Percentiles rank a stretch among this genome's conserved stretches.
Evolutionary conservation across 192 early-diverging fungal genomes (phyloP).

Genomic region (Blastocladiella britannica): DNA sequence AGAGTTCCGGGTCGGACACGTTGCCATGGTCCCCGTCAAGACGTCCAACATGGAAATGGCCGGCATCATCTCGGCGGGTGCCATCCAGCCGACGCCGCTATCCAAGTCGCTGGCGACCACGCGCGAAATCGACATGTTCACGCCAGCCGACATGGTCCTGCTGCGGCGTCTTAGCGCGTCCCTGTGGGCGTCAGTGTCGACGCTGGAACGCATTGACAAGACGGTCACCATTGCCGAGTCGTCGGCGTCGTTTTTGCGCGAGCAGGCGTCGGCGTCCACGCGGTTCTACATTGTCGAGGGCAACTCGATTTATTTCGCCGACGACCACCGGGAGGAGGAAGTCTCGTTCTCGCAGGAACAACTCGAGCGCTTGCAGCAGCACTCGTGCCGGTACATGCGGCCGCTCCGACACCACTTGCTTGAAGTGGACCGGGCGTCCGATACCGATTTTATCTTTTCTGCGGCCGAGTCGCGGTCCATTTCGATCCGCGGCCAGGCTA

Average conservation of each 20-base stretch:
- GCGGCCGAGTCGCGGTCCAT: neutral
- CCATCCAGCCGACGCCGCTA: neutral
- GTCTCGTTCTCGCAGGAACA: neutral
- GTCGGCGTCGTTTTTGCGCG: neutral
- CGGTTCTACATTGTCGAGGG: neutral
- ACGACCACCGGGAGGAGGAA: neutral
- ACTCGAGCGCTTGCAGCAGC: neutral
- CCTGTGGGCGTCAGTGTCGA: neutral
- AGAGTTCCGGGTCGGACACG: neutral
- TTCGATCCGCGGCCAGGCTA: conserved; percentile 1
- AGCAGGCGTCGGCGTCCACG: neutral
- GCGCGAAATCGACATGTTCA: neutral
- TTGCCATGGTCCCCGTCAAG: neutral
- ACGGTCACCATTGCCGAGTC: neutral
- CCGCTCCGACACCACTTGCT: neutral
- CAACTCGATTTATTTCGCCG: neutral
- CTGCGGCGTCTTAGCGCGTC: neutral
- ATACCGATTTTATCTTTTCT: neutral
- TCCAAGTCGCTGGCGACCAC: neutral
- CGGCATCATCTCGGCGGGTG: neutral
- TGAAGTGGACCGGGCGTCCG: neutral
- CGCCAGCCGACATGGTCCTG: neutral
- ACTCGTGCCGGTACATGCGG: neutral
- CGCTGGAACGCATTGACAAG: neutral
- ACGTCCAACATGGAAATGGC: neutral